Evolutionary conservation across 139 green algal genomes (phyloP).

Genomic region (Chlorella sp.): DNA sequence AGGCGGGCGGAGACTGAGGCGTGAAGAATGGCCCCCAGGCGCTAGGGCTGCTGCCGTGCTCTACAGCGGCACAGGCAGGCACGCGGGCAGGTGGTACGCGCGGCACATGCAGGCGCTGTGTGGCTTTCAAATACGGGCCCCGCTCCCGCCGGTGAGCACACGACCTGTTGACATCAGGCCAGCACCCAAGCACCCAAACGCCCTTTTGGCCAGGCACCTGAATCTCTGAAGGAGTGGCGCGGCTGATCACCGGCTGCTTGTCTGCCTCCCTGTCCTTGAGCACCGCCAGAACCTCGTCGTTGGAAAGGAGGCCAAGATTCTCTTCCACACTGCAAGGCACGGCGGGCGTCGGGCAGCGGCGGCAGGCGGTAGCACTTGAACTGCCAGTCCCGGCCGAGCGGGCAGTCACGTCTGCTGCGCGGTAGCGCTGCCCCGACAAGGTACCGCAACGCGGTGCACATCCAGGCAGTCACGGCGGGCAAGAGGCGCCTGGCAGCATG

Average conservation of each 20-base stretch:
- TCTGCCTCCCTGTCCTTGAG: constrained; percentile 53
- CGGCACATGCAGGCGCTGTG: neutral
- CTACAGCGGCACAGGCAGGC: neutral
- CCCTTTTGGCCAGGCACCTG: constrained; percentile 30
- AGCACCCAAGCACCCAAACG: neutral
- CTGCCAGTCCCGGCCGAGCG: neutral
- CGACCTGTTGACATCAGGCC: too few relatives aligned
- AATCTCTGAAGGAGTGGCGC: constrained; percentile 48
- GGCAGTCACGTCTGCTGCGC: neutral
- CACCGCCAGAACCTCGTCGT: constrained; percentile 61
- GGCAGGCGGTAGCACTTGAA: constrained; percentile 3
- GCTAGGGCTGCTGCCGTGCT: neutral
- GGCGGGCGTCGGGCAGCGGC: neutral
- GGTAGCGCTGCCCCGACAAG: neutral
- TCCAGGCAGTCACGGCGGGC: neutral
- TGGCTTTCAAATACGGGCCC: neutral
- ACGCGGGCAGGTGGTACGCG: too few relatives aligned
- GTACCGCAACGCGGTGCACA: neutral
- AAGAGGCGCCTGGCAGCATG: neutral
- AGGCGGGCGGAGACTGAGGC: too few relatives aligned
- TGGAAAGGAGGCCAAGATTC: constrained; percentile 49
- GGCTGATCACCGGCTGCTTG: constrained; percentile 31
- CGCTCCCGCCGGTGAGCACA: too few relatives aligned
- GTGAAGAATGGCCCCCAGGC: too few relatives aligned
- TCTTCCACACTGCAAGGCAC: constrained; percentile 46